A percentile compares a stretch with the other conserved stretches of the same genome.
phyloP scores from a whole-genome alignment of 2,329 filamentous ascomycete species.

The Shiraia bambusicola region DNA sequence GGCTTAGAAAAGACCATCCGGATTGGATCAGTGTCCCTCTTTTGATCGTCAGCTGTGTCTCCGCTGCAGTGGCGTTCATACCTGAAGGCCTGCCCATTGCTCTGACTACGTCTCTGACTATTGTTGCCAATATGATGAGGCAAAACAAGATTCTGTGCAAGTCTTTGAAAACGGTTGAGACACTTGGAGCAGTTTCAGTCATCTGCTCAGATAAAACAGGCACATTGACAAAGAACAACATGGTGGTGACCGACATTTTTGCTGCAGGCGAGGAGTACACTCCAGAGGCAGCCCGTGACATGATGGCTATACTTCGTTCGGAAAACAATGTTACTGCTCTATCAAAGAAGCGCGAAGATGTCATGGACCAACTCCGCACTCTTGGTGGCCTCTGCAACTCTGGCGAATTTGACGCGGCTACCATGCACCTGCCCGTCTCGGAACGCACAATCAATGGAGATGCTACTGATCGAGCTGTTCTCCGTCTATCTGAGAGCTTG shows the following conservation, averaged over 20 bases:
- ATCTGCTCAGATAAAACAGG: slow-evolving; percentile 80
- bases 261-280: slow-evolving; percentile 57
- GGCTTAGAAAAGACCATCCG: slow-evolving; percentile 66
- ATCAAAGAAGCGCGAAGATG: slow-evolving; percentile 28
- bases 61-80: slow-evolving; percentile 61
- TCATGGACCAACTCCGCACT: slow-evolving; percentile 58
- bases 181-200: slow-evolving; percentile 69
- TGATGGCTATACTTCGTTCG: slow-evolving; percentile 28
- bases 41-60: slow-evolving; percentile 71
- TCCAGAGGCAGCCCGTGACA: slow-evolving; percentile 52
- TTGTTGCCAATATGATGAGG: slow-evolving; percentile 74
- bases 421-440: slow-evolving; percentile 58
- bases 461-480: slow-evolving; percentile 73
- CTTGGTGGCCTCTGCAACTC: slow-evolving; percentile 71
- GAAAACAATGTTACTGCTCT: slow-evolving; percentile 42
- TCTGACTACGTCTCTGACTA: slow-evolving; percentile 64
- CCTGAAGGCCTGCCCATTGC: slow-evolving; percentile 57
- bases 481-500: slow-evolving; percentile 69
- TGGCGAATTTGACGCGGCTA: slow-evolving; percentile 70
- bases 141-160: slow-evolving; percentile 79
- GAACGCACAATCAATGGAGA: slow-evolving; percentile 70
- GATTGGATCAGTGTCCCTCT: slow-evolving; percentile 71
- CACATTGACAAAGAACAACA: slow-evolving; percentile 68
- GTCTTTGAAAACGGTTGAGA: slow-evolving; percentile 76
- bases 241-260: slow-evolving; percentile 70